Evolutionary conservation across 2,329 filamentous ascomycete species (phyloP).

Genomic region (Scytalidium sp.): DNA sequence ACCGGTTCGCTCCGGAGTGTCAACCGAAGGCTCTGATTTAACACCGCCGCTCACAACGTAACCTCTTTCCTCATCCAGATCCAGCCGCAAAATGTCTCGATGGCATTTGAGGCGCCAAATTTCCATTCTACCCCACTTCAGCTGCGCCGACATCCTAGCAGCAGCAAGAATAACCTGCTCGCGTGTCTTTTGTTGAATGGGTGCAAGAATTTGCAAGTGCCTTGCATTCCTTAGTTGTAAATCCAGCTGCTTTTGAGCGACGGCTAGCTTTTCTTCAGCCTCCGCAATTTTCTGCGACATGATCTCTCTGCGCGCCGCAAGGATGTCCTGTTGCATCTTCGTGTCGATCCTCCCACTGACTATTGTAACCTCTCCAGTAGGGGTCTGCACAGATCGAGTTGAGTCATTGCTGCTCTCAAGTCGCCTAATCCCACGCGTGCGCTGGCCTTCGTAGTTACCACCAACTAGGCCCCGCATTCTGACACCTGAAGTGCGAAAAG

Average conservation of each 20-base stretch:
- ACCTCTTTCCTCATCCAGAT: slow-evolving; percentile 72
- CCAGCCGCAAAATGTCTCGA: slow-evolving; percentile 79
- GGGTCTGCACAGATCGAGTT: slow-evolving; percentile 61
- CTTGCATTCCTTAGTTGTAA: slow-evolving; percentile 82
- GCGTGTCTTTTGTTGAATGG: slow-evolving; percentile 85
- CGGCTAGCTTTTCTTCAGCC: slow-evolving; percentile 72
- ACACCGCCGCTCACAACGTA: slow-evolving; percentile 8
- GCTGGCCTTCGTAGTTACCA: slow-evolving; percentile 80
- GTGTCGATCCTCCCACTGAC: slow-evolving; percentile 72
- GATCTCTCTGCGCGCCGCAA: slow-evolving; percentile 75
- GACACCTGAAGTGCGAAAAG: slow-evolving; percentile 88
- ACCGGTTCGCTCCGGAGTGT: slow-evolving; percentile 27
- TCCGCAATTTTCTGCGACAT: slow-evolving; percentile 83
- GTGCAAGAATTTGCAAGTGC: slow-evolving; percentile 83
- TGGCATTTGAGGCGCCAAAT: slow-evolving; percentile 93
- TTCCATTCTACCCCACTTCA: slow-evolving; percentile 93
- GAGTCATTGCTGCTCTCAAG: slow-evolving; percentile 52
- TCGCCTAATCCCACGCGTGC: slow-evolving; percentile 67
- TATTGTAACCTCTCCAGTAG: slow-evolving; percentile 71
- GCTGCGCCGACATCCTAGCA: slow-evolving; percentile 76
- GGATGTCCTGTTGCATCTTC: slow-evolving; percentile 83
- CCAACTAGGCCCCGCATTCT: slow-evolving; percentile 85
- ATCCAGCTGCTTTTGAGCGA: slow-evolving; percentile 75
- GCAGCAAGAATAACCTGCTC: slow-evolving; percentile 85
- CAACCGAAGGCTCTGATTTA: slow-evolving; percentile 25